These are phyloP conservation scores for Magnusiomyces clavatus DNA, from an alignment of 1,139 yeast species.

Conservation along the genomic window DNA sequence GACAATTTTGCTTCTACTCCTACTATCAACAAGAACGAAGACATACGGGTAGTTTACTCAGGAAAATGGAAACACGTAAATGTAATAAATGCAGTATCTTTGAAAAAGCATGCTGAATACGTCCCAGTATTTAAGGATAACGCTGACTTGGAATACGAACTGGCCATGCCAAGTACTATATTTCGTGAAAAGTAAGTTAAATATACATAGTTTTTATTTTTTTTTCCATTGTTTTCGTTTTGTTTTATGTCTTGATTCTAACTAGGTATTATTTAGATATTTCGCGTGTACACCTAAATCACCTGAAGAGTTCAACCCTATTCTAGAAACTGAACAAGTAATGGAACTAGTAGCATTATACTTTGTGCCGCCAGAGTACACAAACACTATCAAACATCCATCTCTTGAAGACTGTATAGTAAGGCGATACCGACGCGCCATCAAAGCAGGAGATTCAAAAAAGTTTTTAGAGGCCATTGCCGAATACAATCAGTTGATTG, in stretches of 20 bases:
- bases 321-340: constrained; percentile 59
- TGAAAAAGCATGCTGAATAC: constrained; percentile 9
- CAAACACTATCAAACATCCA: constrained; percentile 37
- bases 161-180: constrained; percentile 12
- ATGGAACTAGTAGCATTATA: constrained; percentile 43
- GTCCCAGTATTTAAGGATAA: constrained; percentile 10
- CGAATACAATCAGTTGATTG: constrained; percentile 37
- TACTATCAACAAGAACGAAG: background rate
- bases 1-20: too few relatives aligned
- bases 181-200: constrained; percentile 8
- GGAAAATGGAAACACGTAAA: constrained; percentile 3
- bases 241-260: background rate
- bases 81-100: constrained; percentile 9
- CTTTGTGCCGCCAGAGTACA: constrained; percentile 41
- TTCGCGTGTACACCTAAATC: constrained; percentile 12
- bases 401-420: constrained; percentile 36
- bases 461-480: constrained; percentile 32
- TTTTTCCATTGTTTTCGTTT: background rate
- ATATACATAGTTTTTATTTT: too few relatives aligned
- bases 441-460: constrained; percentile 33
- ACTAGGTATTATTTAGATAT: background rate
- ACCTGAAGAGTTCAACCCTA: constrained; percentile 55
- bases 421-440: constrained; percentile 39
- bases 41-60: constrained; percentile 5
- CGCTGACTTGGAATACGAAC: constrained; percentile 7